Base-by-base conservation (phyloP, 306 rosid genomes). In the Pachyrhizus erosus region DNA sequence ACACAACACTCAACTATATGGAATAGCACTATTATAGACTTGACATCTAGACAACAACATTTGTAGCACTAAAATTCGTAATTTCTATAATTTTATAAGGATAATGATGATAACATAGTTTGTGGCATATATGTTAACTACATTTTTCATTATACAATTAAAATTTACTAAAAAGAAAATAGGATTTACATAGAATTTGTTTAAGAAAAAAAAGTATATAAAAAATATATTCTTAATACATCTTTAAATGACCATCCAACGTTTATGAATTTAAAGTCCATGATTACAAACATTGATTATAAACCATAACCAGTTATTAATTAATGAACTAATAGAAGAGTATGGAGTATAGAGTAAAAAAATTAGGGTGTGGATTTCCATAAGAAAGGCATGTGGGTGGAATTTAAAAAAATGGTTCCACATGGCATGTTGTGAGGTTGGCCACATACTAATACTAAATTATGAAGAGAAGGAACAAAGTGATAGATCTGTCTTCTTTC, bases 351-450 rank as follows among this genome's bases (percentile, higher is more conserved):
- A 11, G n/a, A 26, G 33, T 23, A 61, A 27, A 27, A 65, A 24
- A 72, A 33, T 45, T 9, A 73, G 49, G 20, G 20, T 80, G 34
- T 5, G 21, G 20, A 34, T 61, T 70, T 46, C 6, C 31, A 48
- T 34, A 55, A 29, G 78, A 48, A 48, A 5, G 29, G 65, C 90
- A 89, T 52, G 91, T 83, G 91, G 39, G 39, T 24, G 43, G 45
- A 62, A 75, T 55, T 66, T 7, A 0, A 72, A 74, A 70, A 73
- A 49, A 24, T 37, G 31, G 23, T 74, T 82, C 9, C 58, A 88
- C 84, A 80, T 87, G 88, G 76, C 34, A 0, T 0, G 1, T 0
- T 0, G 0, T 7, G 0, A 1, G 1, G 1, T 0, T 3, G 0
- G 81, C 83, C 96, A 90, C 89, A 21, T 5, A 13, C 9, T n/a